Evolutionary conservation across 2,329 filamentous ascomycete species (phyloP).

Genomic region (Aspergillus brunneoviolaceus): DNA sequence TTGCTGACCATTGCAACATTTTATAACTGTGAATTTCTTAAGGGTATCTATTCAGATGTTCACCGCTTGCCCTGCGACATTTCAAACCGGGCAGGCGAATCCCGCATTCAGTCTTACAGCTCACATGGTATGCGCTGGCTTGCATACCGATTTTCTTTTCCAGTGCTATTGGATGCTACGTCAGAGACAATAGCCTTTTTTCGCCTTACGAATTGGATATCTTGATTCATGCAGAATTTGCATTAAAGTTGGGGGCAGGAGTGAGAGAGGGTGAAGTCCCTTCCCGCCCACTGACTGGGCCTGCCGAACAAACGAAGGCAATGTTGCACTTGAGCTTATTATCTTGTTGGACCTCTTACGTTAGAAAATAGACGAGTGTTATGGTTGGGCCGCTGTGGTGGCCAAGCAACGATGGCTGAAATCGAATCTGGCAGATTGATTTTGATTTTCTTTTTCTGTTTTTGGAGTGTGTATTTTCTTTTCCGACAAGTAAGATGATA

Average conservation of each 20-base stretch:
- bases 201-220: neutral
- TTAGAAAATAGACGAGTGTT: neutral
- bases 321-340: conserved; percentile 25
- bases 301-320: conserved; percentile 5
- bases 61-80: conserved; percentile 20
- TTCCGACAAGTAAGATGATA: conserved; percentile 19
- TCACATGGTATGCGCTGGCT: conserved; percentile 30
- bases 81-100: conserved; percentile 27
- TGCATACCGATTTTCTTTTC: conserved; percentile 17
- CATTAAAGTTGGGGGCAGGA: neutral
- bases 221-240: neutral
- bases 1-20: conserved; percentile 18
- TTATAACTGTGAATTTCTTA: neutral
- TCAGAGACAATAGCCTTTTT: conserved; percentile 13
- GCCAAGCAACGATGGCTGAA: conserved; percentile 14
- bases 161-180: conserved; percentile 18
- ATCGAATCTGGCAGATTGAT: conserved; percentile 11
- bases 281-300: neutral
- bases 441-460: neutral
- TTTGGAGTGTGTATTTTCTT: conserved; percentile 4
- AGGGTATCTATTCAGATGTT: conserved; percentile 6
- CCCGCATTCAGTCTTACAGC: conserved; percentile 22
- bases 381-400: neutral
- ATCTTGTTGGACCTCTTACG: conserved; percentile 10
- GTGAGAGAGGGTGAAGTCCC: neutral